phyloP scores from a whole-genome alignment of 805 yeast genomes.

The Kazachstania viticola region DNA sequence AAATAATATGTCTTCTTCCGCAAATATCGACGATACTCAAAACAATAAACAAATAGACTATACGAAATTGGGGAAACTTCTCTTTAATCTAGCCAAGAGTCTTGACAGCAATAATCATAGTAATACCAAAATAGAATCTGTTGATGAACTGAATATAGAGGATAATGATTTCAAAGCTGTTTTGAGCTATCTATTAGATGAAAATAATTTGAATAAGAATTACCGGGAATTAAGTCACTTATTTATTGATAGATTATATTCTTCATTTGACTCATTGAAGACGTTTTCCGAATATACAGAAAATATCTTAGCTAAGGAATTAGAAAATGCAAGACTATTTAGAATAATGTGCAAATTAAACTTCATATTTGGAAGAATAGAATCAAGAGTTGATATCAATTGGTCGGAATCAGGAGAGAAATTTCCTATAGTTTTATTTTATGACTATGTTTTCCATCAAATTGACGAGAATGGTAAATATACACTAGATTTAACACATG shows the following conservation, averaged over 20 bases:
- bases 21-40: no score
- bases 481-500: slow-evolving; percentile 70
- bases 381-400: slow-evolving; percentile 38
- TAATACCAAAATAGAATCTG: slow-evolving; percentile 1
- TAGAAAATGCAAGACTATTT: slow-evolving; percentile 82
- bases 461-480: slow-evolving; percentile 69
- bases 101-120: slow-evolving; percentile 2
- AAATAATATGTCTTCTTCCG: no score
- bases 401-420: slow-evolving; percentile 73
- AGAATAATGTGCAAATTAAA: slow-evolving; percentile 73
- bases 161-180: slow-evolving; percentile 36
- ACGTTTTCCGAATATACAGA: slow-evolving; percentile 49
- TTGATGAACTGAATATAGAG: slow-evolving; percentile 24
- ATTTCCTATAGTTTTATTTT: slow-evolving; percentile 62
- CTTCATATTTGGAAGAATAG: slow-evolving; percentile 67
- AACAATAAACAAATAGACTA: slow-evolving; percentile 45
- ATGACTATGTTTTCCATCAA: slow-evolving; percentile 80
- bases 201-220: slow-evolving; percentile 14
- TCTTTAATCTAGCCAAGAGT: slow-evolving; percentile 22
- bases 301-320: slow-evolving; percentile 51
- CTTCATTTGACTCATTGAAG: slow-evolving; percentile 33
- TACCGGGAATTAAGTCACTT: slow-evolving; percentile 28
- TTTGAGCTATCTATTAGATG: slow-evolving; percentile 29
- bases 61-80: slow-evolving; percentile 43
- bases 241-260: slow-evolving; percentile 32